These are phyloP conservation scores for Beauveria medogensis DNA, from an alignment of 2,329 filamentous ascomycete species.

Conservation along the genomic window DNA sequence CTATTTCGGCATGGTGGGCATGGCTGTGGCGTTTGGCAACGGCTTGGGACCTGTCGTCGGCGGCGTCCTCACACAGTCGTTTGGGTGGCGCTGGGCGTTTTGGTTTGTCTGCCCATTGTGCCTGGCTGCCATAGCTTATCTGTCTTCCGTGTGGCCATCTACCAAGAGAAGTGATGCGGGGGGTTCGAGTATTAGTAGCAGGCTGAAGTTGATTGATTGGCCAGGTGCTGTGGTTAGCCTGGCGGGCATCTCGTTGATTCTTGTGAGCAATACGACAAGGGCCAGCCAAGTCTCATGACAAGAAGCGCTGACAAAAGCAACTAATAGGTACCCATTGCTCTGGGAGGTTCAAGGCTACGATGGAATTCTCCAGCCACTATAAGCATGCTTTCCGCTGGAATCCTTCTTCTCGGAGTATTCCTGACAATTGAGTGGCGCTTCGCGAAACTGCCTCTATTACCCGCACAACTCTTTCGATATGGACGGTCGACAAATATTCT, in stretches of 20 bases:
- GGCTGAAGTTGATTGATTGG: background rate
- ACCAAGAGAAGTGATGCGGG: background rate
- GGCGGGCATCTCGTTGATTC: background rate
- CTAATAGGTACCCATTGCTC: background rate
- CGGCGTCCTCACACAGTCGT: background rate
- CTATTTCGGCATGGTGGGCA: constrained; percentile 3
- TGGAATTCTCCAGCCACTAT: background rate
- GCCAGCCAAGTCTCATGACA: background rate
- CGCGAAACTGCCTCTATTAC: background rate
- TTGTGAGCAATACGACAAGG: background rate
- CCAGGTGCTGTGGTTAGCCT: background rate
- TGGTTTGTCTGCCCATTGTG: constrained; percentile 7
- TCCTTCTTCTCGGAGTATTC: background rate
- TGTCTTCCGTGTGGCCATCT: background rate
- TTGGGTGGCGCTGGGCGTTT: constrained; percentile 4
- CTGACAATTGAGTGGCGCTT: background rate
- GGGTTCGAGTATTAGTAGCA: background rate
- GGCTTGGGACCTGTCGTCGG: background rate
- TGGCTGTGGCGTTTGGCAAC: background rate
- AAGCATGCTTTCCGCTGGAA: background rate
- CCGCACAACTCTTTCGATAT: constrained; percentile 1
- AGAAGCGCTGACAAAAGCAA: background rate
- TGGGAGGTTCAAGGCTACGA: background rate
- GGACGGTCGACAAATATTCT: constrained; percentile 1
- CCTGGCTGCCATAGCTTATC: background rate